phyloP scores from a whole-genome alignment of 1,284 basidiomycete species.

The Ceratobasidium sp. region DNA sequence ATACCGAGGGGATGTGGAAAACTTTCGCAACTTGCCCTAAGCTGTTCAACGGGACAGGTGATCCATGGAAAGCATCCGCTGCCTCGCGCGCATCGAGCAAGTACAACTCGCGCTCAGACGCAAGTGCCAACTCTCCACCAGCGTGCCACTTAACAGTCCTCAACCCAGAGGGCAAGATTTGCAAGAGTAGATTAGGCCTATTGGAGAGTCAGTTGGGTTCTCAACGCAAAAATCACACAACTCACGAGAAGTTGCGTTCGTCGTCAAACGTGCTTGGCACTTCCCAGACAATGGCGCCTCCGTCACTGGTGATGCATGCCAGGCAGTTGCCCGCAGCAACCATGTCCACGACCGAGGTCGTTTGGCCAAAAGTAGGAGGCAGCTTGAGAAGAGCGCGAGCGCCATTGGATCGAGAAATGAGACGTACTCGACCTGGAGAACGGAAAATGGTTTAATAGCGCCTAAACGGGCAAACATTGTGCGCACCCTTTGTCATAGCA shows the following conservation, averaged over 20 bases:
- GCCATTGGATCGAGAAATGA: conserved; percentile 84
- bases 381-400: conserved; percentile 82
- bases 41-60: conserved; percentile 71
- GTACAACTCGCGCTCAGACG: conserved; percentile 76
- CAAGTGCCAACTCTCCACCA: conserved; percentile 77
- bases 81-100: conserved; percentile 74
- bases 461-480: conserved; percentile 8
- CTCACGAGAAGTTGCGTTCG: conserved; percentile 71
- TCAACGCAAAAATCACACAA: conserved; percentile 46
- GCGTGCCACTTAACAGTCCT: conserved; percentile 86
- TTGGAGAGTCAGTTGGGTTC: conserved; percentile 28
- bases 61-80: conserved; percentile 65
- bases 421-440: conserved; percentile 76
- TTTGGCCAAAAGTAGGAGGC: conserved; percentile 68
- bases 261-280: conserved; percentile 80
- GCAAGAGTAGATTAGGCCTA: conserved; percentile 75
- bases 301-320: conserved; percentile 83
- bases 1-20: conserved; percentile 73
- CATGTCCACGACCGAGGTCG: conserved; percentile 79
- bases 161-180: conserved; percentile 66
- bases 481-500: conserved; percentile 82
- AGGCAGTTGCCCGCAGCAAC: conserved; percentile 81
- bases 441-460: not conserved
- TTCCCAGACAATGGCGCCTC: conserved; percentile 87
- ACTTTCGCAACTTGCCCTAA: conserved; percentile 71